Evolutionary conservation across 495 filamentous ascomycete species (phyloP), one percentile per base, ranked within the genome.

Genomic region (Aspergillus campestris): DNA sequence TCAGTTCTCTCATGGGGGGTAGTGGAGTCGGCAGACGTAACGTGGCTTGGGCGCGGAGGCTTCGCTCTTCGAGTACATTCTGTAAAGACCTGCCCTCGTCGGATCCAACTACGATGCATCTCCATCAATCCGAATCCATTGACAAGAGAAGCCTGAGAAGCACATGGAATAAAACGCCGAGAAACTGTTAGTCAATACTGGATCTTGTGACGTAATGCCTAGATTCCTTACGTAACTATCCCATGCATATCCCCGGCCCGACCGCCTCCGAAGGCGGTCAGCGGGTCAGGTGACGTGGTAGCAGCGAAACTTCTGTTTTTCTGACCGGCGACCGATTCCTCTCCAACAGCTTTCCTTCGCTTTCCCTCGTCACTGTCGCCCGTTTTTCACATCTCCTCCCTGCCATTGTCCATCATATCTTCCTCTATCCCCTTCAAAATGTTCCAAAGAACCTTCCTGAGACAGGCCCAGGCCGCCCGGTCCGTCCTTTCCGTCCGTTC

Each of bases 391-490:
- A 14, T 27, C 42, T 35, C 28, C 14, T 11, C 12, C 38, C 34
- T 36, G 40, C 36, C 40, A 41, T 45, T 42, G 31, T 18, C 44
- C 12, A 14, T 39, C 42, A 42, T 42, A 49, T 44, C 24, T 43
- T 38, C 43, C 37, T 38, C 32, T 44, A 12, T 37, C 44, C 18
- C 40, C 34, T 33, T 55, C 57, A 64, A 29, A 49, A 73, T 73
- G 70, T 66, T 73, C 60, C 66, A 70, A 53, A 62, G 68, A 50
- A 66, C 61, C 28, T 41, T 71, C 45, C 44, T 73, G 52, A 66
- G 66, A 68, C 68, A 71, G 49, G 56, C 58, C 30, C 65, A 66
- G 58, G 67, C 66, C 45, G 57, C 60, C 48, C 64, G 64, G 53
- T 66, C 70, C 50, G 47, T 58, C 36, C 52, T 68, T 32, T 52